Evolutionary conservation across 257 asterid genomes (phyloP).

Genomic region (Salvia miltiorrhiza): DNA sequence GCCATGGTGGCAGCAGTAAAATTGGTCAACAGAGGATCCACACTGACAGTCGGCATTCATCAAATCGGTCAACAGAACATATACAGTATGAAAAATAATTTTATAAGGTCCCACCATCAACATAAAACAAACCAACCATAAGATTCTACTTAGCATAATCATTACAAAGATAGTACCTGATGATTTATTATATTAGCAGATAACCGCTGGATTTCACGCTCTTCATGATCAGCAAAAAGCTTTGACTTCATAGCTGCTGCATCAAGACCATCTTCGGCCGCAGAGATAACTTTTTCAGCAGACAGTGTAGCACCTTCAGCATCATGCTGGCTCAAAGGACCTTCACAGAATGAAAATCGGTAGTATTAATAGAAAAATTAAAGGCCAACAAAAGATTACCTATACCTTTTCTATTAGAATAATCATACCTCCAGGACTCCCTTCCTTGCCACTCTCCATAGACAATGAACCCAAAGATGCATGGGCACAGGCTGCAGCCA

Average conservation of each 20-base stretch:
- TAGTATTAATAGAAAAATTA: background rate
- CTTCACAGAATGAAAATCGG: conserved; percentile 32
- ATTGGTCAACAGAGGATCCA: background rate
- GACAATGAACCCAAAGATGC: conserved; percentile 72
- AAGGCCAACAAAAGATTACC: conserved; percentile 1
- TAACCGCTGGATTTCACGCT: conserved; percentile 94
- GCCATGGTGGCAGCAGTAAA: background rate
- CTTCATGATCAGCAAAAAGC: conserved; percentile 98
- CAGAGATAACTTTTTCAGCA: conserved; percentile 63
- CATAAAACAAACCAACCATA: background rate
- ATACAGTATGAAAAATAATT: background rate
- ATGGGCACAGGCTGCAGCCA: conserved; percentile 99
- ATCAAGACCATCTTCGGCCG: conserved; percentile 90
- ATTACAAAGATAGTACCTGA: conserved; percentile 50
- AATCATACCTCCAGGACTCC: conserved; percentile 44
- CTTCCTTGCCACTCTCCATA: conserved; percentile 50
- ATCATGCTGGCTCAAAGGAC: conserved; percentile 47
- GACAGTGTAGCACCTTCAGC: conserved; percentile 52
- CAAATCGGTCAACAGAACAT: background rate
- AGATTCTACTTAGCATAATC: background rate
- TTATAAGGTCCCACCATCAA: background rate
- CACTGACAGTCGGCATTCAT: background rate
- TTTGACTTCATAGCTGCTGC: conserved; percentile 94
- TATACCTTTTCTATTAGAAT: conserved; percentile 43
- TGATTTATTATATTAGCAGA: conserved; percentile 95